Evolutionary conservation across 306 rosid genomes (phyloP).

Genomic region (Cotoneaster glaucophyllus): DNA sequence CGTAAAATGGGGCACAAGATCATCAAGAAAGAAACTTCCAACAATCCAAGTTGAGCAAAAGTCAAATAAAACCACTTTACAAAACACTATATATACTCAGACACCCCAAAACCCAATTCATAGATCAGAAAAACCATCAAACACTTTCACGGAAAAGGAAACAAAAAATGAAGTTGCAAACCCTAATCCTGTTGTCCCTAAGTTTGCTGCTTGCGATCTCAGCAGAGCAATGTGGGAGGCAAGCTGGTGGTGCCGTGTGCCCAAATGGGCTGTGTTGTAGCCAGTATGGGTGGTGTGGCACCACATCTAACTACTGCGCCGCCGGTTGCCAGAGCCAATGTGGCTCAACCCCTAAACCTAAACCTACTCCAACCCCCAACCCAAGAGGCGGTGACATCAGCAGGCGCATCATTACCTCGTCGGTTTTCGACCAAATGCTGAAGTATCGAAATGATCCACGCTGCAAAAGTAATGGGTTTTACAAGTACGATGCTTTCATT

Average conservation of each 20-base stretch:
- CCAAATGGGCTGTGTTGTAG: slow-evolving; percentile 17
- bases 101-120: not conserved
- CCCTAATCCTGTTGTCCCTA: not conserved
- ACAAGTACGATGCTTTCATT: slow-evolving; percentile 51
- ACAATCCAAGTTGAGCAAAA: not conserved
- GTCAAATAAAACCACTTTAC: not conserved
- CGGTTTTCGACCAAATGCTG: slow-evolving; percentile 38
- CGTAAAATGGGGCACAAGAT: not conserved
- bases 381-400: not conserved
- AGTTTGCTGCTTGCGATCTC: not conserved
- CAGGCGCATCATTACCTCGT: slow-evolving; percentile 20
- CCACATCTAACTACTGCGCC: not conserved
- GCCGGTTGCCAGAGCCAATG: slow-evolving; percentile 16
- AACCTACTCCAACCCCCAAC: not conserved
- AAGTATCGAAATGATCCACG: slow-evolving; percentile 31
- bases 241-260: slow-evolving; percentile 13
- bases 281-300: slow-evolving; percentile 22
- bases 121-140: not conserved
- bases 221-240: slow-evolving; percentile 22
- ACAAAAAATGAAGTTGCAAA: not conserved
- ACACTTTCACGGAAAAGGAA: not conserved
- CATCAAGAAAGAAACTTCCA: not conserved
- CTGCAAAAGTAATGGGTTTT: slow-evolving; percentile 37
- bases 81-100: not conserved
- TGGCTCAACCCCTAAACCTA: not conserved